Base-by-base conservation (phyloP, 495 filamentous ascomycete species). In the Penicillium roqueforti region DNA sequence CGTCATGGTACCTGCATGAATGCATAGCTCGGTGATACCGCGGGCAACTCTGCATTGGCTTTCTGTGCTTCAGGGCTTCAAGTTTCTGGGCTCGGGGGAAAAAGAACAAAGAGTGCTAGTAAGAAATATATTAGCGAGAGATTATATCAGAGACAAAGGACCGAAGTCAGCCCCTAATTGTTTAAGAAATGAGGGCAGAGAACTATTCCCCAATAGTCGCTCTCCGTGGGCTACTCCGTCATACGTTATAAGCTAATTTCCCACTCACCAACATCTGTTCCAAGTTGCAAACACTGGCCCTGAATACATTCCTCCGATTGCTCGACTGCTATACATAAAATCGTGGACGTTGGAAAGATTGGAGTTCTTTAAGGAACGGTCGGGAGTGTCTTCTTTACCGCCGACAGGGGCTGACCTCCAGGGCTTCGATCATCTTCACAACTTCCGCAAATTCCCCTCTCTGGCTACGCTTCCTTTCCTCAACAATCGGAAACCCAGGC, bases 361-460 rank as follows among this genome's bases (percentile, higher is more conserved):
- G 32, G 22, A 28, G 42, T 45, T 45, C 26, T 45, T 45, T 31
- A 47, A 36, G 26, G 47, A 32, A 49, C 61, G 61, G 58, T 57
- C 61, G 55, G 59, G 55, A 42, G 57, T 56, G 55, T 39, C 49
- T 62, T 62, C 52, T 62, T 65, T 65, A 65, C 62, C 62, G 62
- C 62, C 59, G 42, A 62, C 60, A 59, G 48, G 57, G 62, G 58
- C 52, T 58, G 58, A 42, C 54, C 32, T 36, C 28, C 28, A 31
- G 28, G 28, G 28, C 48, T 53, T 57, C 48, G 38, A 50, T 47
- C 54, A 41, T 56, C 48, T 46, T 56, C 47, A 42, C 41, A 44
- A 44, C 40, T 25, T 41, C 53, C 47, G n/a, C 56, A 28, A 46
- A 18, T 44, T 38, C 47, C 29, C 57, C 47, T 39, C 47, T 50